Evolutionary conservation across 768 basidiomycete genomes (phyloP).

Genomic region (Amylocystis lapponica): DNA sequence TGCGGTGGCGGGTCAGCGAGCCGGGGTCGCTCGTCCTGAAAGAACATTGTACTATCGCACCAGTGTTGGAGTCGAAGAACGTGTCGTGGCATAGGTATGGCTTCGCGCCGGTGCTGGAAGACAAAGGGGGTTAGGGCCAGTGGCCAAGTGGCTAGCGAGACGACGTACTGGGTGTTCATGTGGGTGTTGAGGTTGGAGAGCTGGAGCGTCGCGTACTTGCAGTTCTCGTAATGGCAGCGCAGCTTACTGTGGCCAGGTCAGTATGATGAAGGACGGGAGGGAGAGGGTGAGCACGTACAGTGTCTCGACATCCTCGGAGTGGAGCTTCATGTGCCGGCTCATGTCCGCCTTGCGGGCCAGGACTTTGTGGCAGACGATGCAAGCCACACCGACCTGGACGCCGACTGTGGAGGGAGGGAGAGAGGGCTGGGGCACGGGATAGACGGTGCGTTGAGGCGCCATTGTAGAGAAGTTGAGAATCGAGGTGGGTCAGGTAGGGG

Average conservation of each 20-base stretch:
- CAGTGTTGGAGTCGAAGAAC: no score
- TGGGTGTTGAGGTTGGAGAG: constrained; percentile 3
- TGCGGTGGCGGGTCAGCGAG: not conserved
- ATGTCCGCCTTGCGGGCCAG: not conserved
- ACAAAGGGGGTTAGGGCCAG: no score
- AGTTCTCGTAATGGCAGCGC: not conserved
- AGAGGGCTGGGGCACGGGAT: not conserved
- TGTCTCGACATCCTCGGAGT: no score
- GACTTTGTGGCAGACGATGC: not conserved
- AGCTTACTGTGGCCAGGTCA: not conserved
- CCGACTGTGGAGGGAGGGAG: not conserved
- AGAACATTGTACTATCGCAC: not conserved
- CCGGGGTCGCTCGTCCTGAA: constrained; percentile 1
- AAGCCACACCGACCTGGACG: not conserved
- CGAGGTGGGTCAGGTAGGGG: no score
- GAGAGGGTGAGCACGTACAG: not conserved
- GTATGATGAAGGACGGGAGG: no score
- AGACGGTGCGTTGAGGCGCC: not conserved
- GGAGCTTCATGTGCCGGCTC: not conserved
- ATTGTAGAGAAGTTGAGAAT: no score
- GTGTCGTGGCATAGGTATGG: no score
- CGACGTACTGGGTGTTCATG: constrained; percentile 5
- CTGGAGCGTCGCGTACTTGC: not conserved
- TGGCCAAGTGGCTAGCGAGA: not conserved
- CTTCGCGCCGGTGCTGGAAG: no score